Evolutionary conservation across 2,329 filamentous ascomycete genomes (phyloP).

Genomic region (Colletotrichum tanaceti): DNA sequence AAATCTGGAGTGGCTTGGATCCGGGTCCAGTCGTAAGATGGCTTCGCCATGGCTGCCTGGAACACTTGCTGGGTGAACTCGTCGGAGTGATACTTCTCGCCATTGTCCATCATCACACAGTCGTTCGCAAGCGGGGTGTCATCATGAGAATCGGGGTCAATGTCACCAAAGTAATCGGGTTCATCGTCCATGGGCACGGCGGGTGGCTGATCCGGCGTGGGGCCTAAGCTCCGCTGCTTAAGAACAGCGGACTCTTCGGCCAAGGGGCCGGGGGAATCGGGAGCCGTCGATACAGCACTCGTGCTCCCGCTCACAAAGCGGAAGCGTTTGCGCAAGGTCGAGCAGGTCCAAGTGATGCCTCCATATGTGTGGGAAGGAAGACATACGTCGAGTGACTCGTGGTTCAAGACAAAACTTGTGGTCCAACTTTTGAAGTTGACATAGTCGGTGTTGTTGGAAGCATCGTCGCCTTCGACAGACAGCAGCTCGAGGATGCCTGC

Average conservation of each 20-base stretch:
- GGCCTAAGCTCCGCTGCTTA: conserved; percentile 51
- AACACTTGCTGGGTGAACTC: conserved; percentile 57
- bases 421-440: conserved; percentile 77
- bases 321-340: conserved; percentile 74
- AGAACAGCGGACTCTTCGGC: conserved; percentile 50
- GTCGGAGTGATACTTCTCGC: conserved; percentile 51
- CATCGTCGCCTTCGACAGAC: conserved; percentile 59
- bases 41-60: conserved; percentile 51
- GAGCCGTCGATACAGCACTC: conserved; percentile 49
- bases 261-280: conserved; percentile 54
- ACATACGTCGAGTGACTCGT: conserved; percentile 64
- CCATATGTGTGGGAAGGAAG: conserved; percentile 70
- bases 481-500: conserved; percentile 68
- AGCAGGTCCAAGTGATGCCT: conserved; percentile 76
- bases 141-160: conserved; percentile 38
- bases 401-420: conserved; percentile 64
- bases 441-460: conserved; percentile 61
- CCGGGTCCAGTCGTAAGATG: conserved; percentile 85
- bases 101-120: conserved; percentile 45
- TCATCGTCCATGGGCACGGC: conserved; percentile 51
- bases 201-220: conserved; percentile 50
- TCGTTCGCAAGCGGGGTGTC: conserved; percentile 44
- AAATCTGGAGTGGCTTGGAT: conserved; percentile 72
- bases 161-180: conserved; percentile 58
- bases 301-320: conserved; percentile 73